Evolutionary conservation across 1,284 basidiomycete genomes (phyloP).

Genomic region (Fistulina hepatica): DNA sequence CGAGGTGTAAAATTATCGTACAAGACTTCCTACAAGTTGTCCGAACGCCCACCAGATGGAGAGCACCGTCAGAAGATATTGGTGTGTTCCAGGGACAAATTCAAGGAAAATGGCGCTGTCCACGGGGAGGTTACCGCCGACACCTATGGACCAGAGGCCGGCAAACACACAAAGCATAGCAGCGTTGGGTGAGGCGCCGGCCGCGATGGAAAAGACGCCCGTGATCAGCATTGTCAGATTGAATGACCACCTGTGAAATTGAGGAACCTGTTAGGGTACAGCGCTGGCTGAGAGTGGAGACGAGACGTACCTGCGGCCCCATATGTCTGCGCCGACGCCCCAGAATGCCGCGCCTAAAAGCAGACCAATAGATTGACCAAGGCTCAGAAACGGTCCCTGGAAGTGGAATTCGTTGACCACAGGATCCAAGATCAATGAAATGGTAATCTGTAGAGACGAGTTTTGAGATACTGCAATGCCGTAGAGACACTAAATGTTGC

Average conservation of each 20-base stretch:
- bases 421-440: conserved; percentile 43
- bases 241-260: conserved; percentile 45
- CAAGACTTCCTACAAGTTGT: conserved; percentile 50
- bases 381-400: conserved; percentile 40
- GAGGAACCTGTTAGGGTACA: conserved; percentile 15
- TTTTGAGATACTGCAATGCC: background rate
- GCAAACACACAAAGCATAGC: conserved; percentile 41
- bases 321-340: conserved; percentile 40
- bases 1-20: conserved; percentile 26
- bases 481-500: conserved; percentile 14
- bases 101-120: conserved; percentile 73
- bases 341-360: conserved; percentile 59
- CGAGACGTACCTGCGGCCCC: conserved; percentile 41
- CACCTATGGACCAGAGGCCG: conserved; percentile 51
- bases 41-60: conserved; percentile 67
- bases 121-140: conserved; percentile 63
- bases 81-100: conserved; percentile 55
- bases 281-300: conserved; percentile 53
- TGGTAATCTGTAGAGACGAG: conserved; percentile 32
- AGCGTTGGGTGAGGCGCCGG: conserved; percentile 46
- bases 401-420: conserved; percentile 45
- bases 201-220: conserved; percentile 53
- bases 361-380: conserved; percentile 48
- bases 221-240: conserved; percentile 66
- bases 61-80: conserved; percentile 57